Evolutionary conservation across 768 basidiomycete species (phyloP).

Genomic region (Lactarius tabidus): DNA sequence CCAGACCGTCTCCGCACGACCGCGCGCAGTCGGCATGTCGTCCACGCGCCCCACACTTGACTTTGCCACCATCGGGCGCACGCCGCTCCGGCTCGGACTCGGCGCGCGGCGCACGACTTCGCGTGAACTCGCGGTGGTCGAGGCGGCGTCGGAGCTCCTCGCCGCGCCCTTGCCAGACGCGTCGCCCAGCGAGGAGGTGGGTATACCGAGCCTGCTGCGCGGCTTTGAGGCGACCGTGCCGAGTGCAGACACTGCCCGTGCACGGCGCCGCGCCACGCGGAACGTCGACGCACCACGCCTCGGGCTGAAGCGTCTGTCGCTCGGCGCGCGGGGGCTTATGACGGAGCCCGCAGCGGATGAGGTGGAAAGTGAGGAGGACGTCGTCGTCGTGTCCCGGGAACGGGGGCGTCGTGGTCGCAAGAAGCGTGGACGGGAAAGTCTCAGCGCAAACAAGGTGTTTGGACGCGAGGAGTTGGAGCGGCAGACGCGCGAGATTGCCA

Average conservation of each 20-base stretch:
- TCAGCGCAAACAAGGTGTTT: constrained; percentile 64
- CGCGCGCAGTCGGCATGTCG: constrained; percentile 36
- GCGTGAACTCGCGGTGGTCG: constrained; percentile 77
- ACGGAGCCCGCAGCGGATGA: constrained; percentile 46
- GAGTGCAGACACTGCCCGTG: constrained; percentile 74
- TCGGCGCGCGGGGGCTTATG: constrained; percentile 72
- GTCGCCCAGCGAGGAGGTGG: constrained; percentile 69
- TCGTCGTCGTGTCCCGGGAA: constrained; percentile 52
- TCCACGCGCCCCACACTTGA: constrained; percentile 44
- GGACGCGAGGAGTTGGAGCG: constrained; percentile 81
- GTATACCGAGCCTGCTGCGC: constrained; percentile 74
- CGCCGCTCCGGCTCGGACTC: constrained; percentile 65
- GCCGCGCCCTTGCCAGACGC: constrained; percentile 68
- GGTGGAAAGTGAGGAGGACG: constrained; percentile 70
- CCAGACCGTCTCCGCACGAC: constrained; percentile 58
- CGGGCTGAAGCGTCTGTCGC: constrained; percentile 76
- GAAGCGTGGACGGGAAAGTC: constrained; percentile 54
- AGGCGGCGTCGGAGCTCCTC: constrained; percentile 76
- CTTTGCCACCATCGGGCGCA: constrained; percentile 77
- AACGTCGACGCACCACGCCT: constrained; percentile 71
- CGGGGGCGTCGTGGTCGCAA: constrained; percentile 42
- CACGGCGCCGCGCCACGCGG: constrained; percentile 72
- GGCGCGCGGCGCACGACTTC: constrained; percentile 69
- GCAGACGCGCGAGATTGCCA: constrained; percentile 80
- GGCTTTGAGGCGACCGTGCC: constrained; percentile 97